Conservation (phyloP, 495 filamentous ascomycete species). For the Mycothermus thermophilus region DNA sequence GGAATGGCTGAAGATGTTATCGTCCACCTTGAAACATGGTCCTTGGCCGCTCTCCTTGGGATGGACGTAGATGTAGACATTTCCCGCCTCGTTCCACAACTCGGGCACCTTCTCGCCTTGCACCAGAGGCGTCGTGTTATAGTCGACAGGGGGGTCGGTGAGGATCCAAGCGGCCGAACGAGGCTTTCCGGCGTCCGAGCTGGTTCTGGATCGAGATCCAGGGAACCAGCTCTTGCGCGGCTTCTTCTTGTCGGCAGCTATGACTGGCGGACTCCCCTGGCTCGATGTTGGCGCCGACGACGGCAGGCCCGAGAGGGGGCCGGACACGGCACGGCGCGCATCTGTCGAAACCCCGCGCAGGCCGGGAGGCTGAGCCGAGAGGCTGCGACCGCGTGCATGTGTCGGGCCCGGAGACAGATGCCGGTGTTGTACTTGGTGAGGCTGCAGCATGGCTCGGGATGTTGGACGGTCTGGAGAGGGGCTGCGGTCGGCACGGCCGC, state of each 20-base stretch:
- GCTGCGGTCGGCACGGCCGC: conserved; percentile 2
- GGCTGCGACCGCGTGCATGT: conserved; percentile 23
- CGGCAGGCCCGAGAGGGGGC: conserved; percentile 2
- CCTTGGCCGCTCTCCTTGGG: conserved; percentile 49
- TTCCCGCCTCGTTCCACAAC: conserved; percentile 74
- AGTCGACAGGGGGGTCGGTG: conserved; percentile 43
- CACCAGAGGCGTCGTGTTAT: conserved; percentile 43
- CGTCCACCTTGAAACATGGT: conserved; percentile 67
- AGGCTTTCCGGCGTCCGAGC: conserved; percentile 17
- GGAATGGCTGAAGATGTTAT: conserved; percentile 57
- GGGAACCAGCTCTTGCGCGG: conserved; percentile 31
- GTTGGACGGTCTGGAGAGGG: conserved; percentile 5
- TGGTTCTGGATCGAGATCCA: conserved; percentile 29
- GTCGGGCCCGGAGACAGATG: conserved; percentile 16
- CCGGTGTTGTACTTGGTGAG: conserved; percentile 15
- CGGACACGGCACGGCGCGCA: conserved; percentile 17
- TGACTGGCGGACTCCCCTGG: conserved; percentile 20
- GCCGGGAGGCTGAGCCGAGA: conserved; percentile 25
- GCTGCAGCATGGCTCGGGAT: conserved; percentile 11
- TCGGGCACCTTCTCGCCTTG: conserved; percentile 60
- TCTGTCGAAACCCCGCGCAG: conserved; percentile 10
- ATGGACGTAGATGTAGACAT: conserved; percentile 75
- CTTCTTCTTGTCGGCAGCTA: conserved; percentile 17
- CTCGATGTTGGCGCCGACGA: conserved; percentile 10
- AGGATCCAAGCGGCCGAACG: conserved; percentile 48